phyloP scores from a whole-genome alignment of 345 rosid species.

The Kernera saxatilis region DNA sequence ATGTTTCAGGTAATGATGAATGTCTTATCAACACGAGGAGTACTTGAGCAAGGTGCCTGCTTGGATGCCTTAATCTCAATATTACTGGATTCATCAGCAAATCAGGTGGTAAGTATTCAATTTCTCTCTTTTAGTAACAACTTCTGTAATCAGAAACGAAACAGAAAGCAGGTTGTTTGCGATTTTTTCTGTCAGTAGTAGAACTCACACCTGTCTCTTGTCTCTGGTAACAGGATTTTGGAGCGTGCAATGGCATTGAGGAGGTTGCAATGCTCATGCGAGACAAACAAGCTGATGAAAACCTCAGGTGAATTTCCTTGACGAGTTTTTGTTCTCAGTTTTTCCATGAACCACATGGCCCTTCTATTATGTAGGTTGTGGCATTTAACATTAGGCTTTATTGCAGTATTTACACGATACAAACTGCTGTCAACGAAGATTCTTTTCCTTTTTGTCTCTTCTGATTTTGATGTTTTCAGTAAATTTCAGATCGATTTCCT shows the following conservation, averaged over 20 bases:
- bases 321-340: neutral
- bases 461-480: neutral
- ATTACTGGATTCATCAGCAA: constrained; percentile 83
- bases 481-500: neutral
- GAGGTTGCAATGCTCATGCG: constrained; percentile 78
- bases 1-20: constrained; percentile 50
- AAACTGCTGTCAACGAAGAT: neutral
- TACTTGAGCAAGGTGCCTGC: constrained; percentile 81
- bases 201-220: neutral
- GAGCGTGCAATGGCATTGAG: constrained; percentile 80
- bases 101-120: constrained; percentile 66
- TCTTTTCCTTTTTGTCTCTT: neutral
- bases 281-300: constrained; percentile 91
- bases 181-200: neutral
- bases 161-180: neutral
- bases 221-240: constrained; percentile 60
- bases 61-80: constrained; percentile 83
- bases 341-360: neutral
- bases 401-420: neutral
- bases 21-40: constrained; percentile 74
- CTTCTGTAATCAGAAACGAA: neutral
- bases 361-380: neutral
- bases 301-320: constrained; percentile 56
- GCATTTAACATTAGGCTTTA: neutral
- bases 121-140: neutral